These are phyloP conservation scores for Panellus pusillus DNA, from an alignment of 768 basidiomycete species.

Conservation along the genomic window DNA sequence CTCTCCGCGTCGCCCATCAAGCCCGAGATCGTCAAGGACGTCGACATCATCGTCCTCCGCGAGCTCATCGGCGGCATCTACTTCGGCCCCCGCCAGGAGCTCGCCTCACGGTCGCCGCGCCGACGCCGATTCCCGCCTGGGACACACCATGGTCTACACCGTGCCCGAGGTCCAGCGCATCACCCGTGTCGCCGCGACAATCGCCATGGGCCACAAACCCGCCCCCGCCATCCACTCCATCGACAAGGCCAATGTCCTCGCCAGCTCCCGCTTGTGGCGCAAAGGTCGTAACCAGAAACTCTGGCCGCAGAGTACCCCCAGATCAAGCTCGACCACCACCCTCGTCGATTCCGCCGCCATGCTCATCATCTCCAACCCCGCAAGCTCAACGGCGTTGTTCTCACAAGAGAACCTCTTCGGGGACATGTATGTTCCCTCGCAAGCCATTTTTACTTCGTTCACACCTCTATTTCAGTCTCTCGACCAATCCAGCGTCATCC, in stretches of 20 bases:
- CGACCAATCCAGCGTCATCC: constrained; percentile 95
- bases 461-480: no score
- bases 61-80: constrained; percentile 97
- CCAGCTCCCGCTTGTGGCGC: constrained; percentile 91
- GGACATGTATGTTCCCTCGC: constrained; percentile 76
- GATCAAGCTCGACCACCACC: constrained; percentile 82
- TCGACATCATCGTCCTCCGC: constrained; percentile 91
- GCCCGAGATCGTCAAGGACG: constrained; percentile 76
- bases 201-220: constrained; percentile 80
- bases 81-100: constrained; percentile 92
- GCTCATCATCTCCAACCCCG: constrained; percentile 89
- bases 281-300: constrained; percentile 87
- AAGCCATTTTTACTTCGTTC: no score
- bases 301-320: constrained; percentile 86
- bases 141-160: constrained; percentile 94
- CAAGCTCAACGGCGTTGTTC: constrained; percentile 91
- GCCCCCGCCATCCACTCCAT: constrained; percentile 89
- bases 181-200: constrained; percentile 91
- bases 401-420: constrained; percentile 97
- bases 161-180: constrained; percentile 91
- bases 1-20: constrained; percentile 87
- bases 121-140: no score
- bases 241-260: constrained; percentile 99
- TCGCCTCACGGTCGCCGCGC: no score
- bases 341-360: constrained; percentile 96